Percentiles rank a stretch among this genome's conserved stretches.
phyloP scores from a whole-genome alignment of 352 stramenopile genomes.

The Phytophthora constricta region DNA sequence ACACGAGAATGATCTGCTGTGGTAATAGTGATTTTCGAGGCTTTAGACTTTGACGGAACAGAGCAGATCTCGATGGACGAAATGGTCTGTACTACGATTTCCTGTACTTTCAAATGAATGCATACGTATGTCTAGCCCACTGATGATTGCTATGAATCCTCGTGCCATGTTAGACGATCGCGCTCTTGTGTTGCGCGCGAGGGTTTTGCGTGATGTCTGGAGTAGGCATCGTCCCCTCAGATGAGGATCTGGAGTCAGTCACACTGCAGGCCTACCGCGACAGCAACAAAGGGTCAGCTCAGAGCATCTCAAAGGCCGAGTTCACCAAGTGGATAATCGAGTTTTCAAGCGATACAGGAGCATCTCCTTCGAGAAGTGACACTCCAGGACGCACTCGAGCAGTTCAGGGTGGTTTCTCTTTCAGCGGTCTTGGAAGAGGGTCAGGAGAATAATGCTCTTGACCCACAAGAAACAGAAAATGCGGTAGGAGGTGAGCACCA shows the following conservation, averaged over 20 bases:
- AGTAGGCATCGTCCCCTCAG: conserved; percentile 46
- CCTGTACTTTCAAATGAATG: too few species aligned
- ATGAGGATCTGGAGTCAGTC: conserved; percentile 66
- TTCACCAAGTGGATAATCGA: conserved; percentile 64
- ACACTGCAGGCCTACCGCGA: conserved; percentile 68
- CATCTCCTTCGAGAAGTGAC: conserved; percentile 28
- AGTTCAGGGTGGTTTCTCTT: conserved; percentile 29
- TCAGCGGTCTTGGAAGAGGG: conserved; percentile 2
- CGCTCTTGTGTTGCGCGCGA: conserved; percentile 61
- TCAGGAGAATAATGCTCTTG: conserved; percentile 9
- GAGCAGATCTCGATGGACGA: conserved; percentile 83
- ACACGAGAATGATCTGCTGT: neutral
- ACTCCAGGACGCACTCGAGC: conserved; percentile 34
- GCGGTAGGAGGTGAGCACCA: too few species aligned
- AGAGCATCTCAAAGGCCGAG: conserved; percentile 68
- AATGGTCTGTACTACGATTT: conserved; percentile 46
- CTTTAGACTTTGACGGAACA: conserved; percentile 75
- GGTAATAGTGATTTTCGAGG: conserved; percentile 70
- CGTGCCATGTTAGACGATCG: conserved; percentile 52
- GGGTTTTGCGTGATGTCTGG: conserved; percentile 60
- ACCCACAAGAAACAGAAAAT: too few species aligned
- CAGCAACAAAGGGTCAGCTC: conserved; percentile 55
- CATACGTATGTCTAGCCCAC: too few species aligned
- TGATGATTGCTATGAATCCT: neutral
- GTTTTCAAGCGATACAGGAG: conserved; percentile 31